These are phyloP conservation scores for Pichia pseudocactophila DNA, from an alignment of 805 yeast genomes.

Conservation along the genomic window DNA sequence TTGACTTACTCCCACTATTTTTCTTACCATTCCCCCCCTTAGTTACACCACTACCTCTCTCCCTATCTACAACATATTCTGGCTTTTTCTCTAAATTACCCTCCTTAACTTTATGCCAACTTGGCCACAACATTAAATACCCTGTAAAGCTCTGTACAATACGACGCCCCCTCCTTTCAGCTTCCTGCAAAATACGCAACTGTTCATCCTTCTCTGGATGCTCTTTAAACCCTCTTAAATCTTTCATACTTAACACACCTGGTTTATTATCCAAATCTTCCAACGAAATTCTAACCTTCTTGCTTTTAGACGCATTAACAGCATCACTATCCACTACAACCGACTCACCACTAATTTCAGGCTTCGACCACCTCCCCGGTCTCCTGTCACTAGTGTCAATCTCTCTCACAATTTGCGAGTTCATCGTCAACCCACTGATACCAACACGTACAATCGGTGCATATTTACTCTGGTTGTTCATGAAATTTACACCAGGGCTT, in stretches of 20 bases:
- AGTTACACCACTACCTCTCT: neutral
- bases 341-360: conserved; percentile 12
- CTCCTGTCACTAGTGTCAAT: conserved; percentile 17
- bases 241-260: conserved; percentile 7
- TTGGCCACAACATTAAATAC: conserved; percentile 15
- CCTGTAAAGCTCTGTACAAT: conserved; percentile 24
- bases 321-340: neutral
- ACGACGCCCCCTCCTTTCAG: conserved; percentile 9
- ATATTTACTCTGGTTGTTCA: conserved; percentile 3
- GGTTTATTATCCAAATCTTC: conserved; percentile 12
- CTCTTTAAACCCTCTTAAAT: conserved; percentile 8
- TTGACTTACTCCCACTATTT: neutral
- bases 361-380: conserved; percentile 8
- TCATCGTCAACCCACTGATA: conserved; percentile 21
- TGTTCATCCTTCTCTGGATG: conserved; percentile 2
- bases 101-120: conserved; percentile 16
- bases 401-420: conserved; percentile 19
- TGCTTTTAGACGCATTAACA: conserved; percentile 11
- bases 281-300: conserved; percentile 2
- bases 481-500: neutral
- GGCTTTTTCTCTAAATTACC: conserved; percentile 2
- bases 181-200: conserved; percentile 14
- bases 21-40: neutral
- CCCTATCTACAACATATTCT: neutral
- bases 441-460: conserved; percentile 12